Evolutionary conservation across 202 grass and related monocot species (phyloP), one percentile per base, ranked within the genome.

Genomic region (Carex arenaria): DNA sequence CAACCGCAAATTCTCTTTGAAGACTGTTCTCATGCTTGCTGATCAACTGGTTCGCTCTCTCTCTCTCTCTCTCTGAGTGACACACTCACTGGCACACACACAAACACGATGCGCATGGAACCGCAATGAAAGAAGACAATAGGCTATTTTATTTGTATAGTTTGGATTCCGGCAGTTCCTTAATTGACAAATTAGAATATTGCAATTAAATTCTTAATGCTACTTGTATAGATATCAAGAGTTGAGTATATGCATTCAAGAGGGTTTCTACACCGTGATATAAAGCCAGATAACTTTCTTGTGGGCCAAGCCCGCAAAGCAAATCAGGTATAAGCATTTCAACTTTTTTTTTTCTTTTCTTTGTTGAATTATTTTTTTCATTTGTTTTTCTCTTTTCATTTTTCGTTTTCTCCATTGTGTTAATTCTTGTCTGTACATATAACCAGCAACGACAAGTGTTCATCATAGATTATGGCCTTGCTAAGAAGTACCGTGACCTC

Each of bases 241-340:
- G 94, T 97, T 34, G 94, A 97, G 84, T 97, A 94, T 79, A 94
- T 97, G 94, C 94, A 97, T 85, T 87, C 88, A 23, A 97, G 88
- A 78, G 94, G 94, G 6, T 97, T 97, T 87, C 94, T 97, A 80
- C 94, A 97, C 80, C 94, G 94, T 90, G 94, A 97, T 90, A 94
- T 97, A 81, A 97, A 97, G 79, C 94, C 94, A 0, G 94, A 97
- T 82, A 97, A 97, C 85, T 97, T 97, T 47, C 94, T 97, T 87
- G 89, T 94, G 86, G 94, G 94, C 71, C 87, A 91, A 87, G 89
- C 85, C 85, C 86, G 86, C 83, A 94, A 83, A 88, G 85, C 89
- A 85, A 94, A 90, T 85, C 94, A 97, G 91, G 94, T 97, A 83
- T 59, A 7, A 67, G 19, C 61, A 47, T 7, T n/a, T 19, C 17